Conservation (phyloP, 495 filamentous ascomycete species). For the Penicillium macrosclerotiorum region DNA sequence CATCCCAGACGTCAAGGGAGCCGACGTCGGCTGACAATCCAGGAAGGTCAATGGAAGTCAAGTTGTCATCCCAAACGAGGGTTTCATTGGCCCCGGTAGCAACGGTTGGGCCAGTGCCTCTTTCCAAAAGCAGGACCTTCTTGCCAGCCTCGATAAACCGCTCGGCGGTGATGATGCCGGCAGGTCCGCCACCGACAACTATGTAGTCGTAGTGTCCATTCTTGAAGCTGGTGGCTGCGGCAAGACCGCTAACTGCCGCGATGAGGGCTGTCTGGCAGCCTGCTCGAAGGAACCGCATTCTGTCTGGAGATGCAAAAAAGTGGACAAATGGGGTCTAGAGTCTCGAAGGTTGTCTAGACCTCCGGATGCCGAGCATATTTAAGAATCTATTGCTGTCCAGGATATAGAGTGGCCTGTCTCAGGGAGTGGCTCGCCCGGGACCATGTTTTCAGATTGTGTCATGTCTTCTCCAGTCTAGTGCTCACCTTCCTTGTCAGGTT, state of each 20-base stretch:
- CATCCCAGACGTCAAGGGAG: conserved; percentile 18
- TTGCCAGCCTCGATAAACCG: conserved; percentile 62
- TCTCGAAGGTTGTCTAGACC: neutral
- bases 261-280: conserved; percentile 14
- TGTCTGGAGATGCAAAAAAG: neutral
- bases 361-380: neutral
- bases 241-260: conserved; percentile 9
- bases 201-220: conserved; percentile 29
- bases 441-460: conserved; percentile 8
- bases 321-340: neutral
- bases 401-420: conserved; percentile 2
- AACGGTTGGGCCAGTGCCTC: conserved; percentile 32
- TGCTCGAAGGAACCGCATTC: conserved; percentile 11
- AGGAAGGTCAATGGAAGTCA: conserved; percentile 79
- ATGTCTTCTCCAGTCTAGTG: conserved; percentile 4
- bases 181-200: conserved; percentile 34
- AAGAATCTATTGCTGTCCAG: neutral
- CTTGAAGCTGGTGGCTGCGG: conserved; percentile 18
- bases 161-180: conserved; percentile 50
- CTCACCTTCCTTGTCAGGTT: conserved; percentile 9
- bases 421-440: neutral
- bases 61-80: conserved; percentile 27
- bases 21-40: conserved; percentile 51
- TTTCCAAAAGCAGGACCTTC: conserved; percentile 41
- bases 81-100: conserved; percentile 29